Evolutionary conservation across 345 rosid genomes (phyloP).

Genomic region (Conringia planisiliqua): DNA sequence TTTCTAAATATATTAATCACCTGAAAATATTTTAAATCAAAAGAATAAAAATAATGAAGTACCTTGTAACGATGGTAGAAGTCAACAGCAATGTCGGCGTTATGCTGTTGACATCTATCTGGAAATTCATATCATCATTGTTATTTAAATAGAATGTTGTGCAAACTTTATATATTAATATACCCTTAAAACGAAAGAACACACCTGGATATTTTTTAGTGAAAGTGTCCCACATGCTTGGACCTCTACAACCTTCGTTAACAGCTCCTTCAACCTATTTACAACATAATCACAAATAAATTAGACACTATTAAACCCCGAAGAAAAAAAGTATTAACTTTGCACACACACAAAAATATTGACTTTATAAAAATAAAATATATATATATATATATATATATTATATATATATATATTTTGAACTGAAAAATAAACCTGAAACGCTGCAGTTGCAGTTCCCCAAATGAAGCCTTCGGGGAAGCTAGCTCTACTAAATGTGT

Average conservation of each 20-base stretch:
- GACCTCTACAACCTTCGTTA: slow-evolving; percentile 32
- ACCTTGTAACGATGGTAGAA: slow-evolving; percentile 50
- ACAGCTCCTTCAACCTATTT: slow-evolving; percentile 32
- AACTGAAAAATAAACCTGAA: slow-evolving; percentile 21
- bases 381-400: too few relatives aligned
- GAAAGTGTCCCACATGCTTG: slow-evolving; percentile 36
- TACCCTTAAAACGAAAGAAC: background rate
- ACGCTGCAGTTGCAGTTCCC: slow-evolving; percentile 36
- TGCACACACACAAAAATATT: too few relatives aligned
- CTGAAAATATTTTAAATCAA: background rate
- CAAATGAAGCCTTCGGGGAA: slow-evolving; percentile 30
- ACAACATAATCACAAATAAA: background rate
- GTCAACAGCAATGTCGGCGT: slow-evolving; percentile 45
- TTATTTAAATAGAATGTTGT: too few relatives aligned
- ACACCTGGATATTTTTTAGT: slow-evolving; percentile 19
- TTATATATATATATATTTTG: background rate
- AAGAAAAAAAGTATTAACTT: too few relatives aligned
- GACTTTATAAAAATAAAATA: too few relatives aligned
- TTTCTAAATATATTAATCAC: background rate
- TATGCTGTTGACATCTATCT: slow-evolving; percentile 39
- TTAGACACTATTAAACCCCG: too few relatives aligned
- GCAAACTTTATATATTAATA: too few relatives aligned
- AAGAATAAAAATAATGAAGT: background rate
- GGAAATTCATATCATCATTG: background rate
- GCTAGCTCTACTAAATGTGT: slow-evolving; percentile 16